phyloP scores from a whole-genome alignment of 495 filamentous ascomycete genomes.

The Talaromyces proteolyticus region DNA sequence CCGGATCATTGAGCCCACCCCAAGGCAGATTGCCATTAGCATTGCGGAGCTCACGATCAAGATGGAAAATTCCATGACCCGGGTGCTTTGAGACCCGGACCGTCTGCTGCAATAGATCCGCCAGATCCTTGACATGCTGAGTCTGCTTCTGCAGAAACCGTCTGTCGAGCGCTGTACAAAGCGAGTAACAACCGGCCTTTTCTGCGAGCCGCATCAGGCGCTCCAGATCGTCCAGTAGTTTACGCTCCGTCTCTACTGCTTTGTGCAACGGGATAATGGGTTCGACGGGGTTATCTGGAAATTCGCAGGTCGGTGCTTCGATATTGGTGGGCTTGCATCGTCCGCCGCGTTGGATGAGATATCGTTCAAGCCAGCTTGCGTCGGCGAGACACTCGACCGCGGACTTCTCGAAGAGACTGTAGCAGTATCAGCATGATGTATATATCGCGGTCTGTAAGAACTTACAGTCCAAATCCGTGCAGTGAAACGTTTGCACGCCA shows the following conservation, averaged over 20 bases:
- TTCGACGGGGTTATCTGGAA: slow-evolving; percentile 10
- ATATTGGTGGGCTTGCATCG: slow-evolving; percentile 11
- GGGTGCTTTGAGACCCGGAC: slow-evolving; percentile 10
- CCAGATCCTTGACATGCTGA: slow-evolving; percentile 9
- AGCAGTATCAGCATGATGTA: no score
- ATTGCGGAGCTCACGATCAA: slow-evolving; percentile 9
- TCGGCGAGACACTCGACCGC: slow-evolving; percentile 10
- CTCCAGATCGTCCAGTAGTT: slow-evolving; percentile 9
- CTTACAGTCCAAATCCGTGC: slow-evolving; percentile 11
- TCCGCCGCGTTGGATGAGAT: slow-evolving; percentile 10
- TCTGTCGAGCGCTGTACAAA: slow-evolving; percentile 1
- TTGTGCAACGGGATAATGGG: slow-evolving; percentile 4
- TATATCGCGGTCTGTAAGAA: no score
- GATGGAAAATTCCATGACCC: slow-evolving; percentile 7
- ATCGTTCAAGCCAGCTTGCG: slow-evolving; percentile 12
- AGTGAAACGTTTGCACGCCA: slow-evolving; percentile 7
- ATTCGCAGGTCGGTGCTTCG: slow-evolving; percentile 6
- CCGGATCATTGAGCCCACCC: slow-evolving; percentile 9
- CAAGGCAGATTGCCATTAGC: slow-evolving; percentile 6
- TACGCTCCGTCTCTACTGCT: slow-evolving; percentile 5
- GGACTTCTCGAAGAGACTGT: slow-evolving; percentile 10
- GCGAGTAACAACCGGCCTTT: neutral
- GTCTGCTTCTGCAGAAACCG: slow-evolving; percentile 12
- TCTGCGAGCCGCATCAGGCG: slow-evolving; percentile 6
- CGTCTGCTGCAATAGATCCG: slow-evolving; percentile 9